Base-by-base conservation (phyloP, 495 filamentous ascomycete species). In the Diplogelasinospora grovesii region DNA sequence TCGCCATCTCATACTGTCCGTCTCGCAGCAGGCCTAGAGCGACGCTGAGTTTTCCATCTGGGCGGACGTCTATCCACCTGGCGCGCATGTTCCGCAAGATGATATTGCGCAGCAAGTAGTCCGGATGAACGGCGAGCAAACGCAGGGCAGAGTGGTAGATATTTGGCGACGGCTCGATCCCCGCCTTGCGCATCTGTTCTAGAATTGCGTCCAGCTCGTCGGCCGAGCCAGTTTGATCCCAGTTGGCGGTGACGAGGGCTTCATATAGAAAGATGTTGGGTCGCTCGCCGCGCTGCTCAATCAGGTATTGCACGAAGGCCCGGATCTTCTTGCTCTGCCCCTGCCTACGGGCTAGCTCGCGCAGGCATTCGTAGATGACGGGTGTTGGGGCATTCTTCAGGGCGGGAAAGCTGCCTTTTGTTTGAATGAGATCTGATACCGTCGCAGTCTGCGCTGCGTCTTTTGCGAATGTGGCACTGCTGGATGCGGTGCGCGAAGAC, bases 101-200 rank as follows among this genome's bases (percentile, higher is more conserved):
- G 22, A 81, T 68, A 24, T 71, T 68, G 16, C 88, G 81, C 8
- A 89, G 67, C 1, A 88, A 29, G 46, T 92, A 89, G 59, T 96
- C 81, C 1, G 90, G 89, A 58, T 95, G 89, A 16, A 93, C 77
- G 10, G 86, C 78, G 16, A 89, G 75, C 5, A 77, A 77, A 78
- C 81, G 79, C 29, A 97, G 59, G 11, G 81, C 74, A 45, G 73
- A 73, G 59, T 92, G 82, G 47, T 85, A 87, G 2, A 82, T 76
- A 4, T 64, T 69, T 2, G 74, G 69, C 48, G 86, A 81, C 10
- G 73, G 68, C 18, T 68, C 55, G 27, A 95, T 69, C 0, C 71
- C 69, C 33, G 66, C 63, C 9, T 59, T 57, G 41, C 71, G 65
- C 79, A 95, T 86, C 50, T 94, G 86, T 20, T 72, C 50, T 11